phyloP scores from a whole-genome alignment of 1,139 yeast genomes.

The Nakaseomyces uthaithaninus region DNA sequence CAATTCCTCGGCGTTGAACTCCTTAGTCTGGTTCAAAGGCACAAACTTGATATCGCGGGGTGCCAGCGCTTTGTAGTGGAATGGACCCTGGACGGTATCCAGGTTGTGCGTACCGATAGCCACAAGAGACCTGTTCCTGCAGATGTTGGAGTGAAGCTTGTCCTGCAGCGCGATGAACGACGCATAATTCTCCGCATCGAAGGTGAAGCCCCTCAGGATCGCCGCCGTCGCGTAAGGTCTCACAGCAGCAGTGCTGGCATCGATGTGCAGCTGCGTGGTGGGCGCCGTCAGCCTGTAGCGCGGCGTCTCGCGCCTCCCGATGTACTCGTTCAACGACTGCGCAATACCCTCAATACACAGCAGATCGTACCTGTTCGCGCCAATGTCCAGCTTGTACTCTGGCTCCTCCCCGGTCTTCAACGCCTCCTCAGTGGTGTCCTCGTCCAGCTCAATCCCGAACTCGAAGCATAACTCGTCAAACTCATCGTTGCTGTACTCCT shows the following conservation, averaged over 20 bases:
- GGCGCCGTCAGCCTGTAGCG: conserved; percentile 56
- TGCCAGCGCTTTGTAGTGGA: conserved; percentile 76
- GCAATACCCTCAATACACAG: conserved; percentile 97
- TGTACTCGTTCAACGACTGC: conserved; percentile 83
- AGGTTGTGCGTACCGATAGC: conserved; percentile 98
- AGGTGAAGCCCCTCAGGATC: conserved; percentile 69
- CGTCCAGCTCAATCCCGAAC: conserved; percentile 95
- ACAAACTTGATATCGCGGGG: conserved; percentile 72
- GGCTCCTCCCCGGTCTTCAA: conserved; percentile 80
- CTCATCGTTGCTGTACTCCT: conserved; percentile 76
- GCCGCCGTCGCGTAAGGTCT: conserved; percentile 97
- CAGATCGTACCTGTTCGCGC: conserved; percentile 97
- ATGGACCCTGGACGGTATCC: conserved; percentile 74
- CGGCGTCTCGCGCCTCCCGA: conserved; percentile 64
- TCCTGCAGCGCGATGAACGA: conserved; percentile 96
- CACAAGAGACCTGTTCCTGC: conserved; percentile 94
- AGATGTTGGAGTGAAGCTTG: conserved; percentile 86
- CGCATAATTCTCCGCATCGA: conserved; percentile 78
- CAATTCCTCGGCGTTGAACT: conserved; percentile 66
- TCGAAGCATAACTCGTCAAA: conserved; percentile 96
- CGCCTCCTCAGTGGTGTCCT: conserved; percentile 78
- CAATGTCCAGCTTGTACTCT: conserved; percentile 90
- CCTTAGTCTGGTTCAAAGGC: conserved; percentile 80
- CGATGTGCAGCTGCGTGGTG: conserved; percentile 58
- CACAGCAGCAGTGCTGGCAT: conserved; percentile 58